Base-by-base conservation (phyloP, 2,329 filamentous ascomycete genomes). In the Aphanoascus verrucosus region DNA sequence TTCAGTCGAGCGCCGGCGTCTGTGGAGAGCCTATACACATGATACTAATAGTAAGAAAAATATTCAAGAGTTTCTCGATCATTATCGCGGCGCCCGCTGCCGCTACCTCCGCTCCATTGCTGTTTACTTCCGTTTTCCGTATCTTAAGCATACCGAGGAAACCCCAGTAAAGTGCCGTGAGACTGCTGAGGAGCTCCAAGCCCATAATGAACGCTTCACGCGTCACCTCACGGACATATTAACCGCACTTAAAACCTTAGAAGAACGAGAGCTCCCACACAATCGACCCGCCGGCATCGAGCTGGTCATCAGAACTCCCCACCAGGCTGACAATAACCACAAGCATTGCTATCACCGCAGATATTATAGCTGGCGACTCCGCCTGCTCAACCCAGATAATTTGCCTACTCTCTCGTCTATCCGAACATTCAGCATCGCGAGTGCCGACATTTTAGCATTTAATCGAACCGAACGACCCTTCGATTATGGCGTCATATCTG, bases 171-270 rank as follows among this genome's bases (percentile, higher is more conserved):
- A 34, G 41, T 55, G 52, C n/a, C 52, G 46, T 15, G 52, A 50
- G 31, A 50, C 52, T 8, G 32, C 12, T 45, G 47, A 55, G n/a
- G 53, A 51, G 11, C 17, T 45, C 31, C 38, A 31, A n/a, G 31
- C 38, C 7, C 11, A 51, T 17, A 55, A 55, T 47, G 53, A 51
- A 38, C 40, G n/a, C 28, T 45, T 55, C 37, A 51, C 47, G 12
- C 6, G 40, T 20, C 53, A 41, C 34, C 40, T 55, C 38, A 47
- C 48, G 19, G 40, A 4, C 40, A 1, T 55, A 11, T 51, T 55
- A 19, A 51, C 5, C 28, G 47, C 47, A 12, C 23, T 55, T 34
- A 46, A 46, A n/a, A 38, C 47, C n/a, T 40, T 55, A 37, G 47
- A 51, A 41, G 15, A 44, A 5, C 35, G 45, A 19, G 54, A 53